A percentile compares a stretch with the other conserved stretches of the same genome.
Conservation (phyloP, 345 rosid genomes). For the Eucalyptus polyanthemos region DNA sequence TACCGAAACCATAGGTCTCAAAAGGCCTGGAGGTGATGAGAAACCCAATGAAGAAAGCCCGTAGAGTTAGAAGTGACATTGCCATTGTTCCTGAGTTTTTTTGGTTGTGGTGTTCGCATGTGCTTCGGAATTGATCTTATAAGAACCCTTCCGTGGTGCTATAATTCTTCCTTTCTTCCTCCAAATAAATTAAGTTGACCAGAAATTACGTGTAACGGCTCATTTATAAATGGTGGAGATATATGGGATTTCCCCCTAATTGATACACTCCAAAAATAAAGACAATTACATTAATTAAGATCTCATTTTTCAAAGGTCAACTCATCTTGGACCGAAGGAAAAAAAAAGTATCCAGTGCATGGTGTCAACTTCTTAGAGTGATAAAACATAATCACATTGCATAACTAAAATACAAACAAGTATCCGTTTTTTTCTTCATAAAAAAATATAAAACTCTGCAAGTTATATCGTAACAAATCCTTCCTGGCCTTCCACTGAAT, state of each 20-base stretch:
- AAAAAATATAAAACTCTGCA: neutral
- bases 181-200: neutral
- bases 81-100: neutral
- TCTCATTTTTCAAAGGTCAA: neutral
- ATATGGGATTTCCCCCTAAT: neutral
- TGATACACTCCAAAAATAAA: neutral
- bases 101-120: neutral
- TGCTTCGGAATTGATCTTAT: neutral
- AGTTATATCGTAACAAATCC: neutral
- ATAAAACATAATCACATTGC: neutral
- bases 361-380: neutral
- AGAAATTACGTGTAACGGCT: neutral
- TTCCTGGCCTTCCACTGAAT: neutral
- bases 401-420: neutral
- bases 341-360: neutral
- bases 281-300: neutral
- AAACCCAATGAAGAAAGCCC: neutral
- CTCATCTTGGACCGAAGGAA: neutral
- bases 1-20: neutral
- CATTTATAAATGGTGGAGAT: too few relatives aligned
- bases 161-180: neutral
- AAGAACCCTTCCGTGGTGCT: neutral
- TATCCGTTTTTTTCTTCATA: neutral
- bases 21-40: neutral
- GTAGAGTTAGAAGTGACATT: neutral